Evolutionary conservation across 2,329 filamentous ascomycete species (phyloP).

Genomic region (Corinectria fuckeliana): DNA sequence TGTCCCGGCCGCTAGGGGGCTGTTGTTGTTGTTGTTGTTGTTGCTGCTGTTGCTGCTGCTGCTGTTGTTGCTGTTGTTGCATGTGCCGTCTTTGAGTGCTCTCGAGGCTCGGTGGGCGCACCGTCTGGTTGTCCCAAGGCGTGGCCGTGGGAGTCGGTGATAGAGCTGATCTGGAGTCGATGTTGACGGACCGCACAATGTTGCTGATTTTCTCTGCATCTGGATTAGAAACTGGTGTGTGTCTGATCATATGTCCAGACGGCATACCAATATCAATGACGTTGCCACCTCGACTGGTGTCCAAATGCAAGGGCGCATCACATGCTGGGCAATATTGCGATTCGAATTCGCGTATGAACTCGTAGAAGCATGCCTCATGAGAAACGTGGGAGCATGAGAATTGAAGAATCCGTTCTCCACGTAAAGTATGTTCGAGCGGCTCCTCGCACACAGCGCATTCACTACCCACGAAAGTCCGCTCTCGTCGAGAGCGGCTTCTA

Average conservation of each 20-base stretch:
- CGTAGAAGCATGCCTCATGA: slow-evolving; percentile 98
- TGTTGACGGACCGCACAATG: slow-evolving; percentile 81
- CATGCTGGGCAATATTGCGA: slow-evolving; percentile 94
- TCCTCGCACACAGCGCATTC: slow-evolving; percentile 98
- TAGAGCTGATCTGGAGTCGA: slow-evolving; percentile 63
- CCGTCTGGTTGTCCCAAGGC: slow-evolving; percentile 70
- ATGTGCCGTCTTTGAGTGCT: slow-evolving; percentile 45
- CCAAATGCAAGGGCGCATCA: slow-evolving; percentile 87
- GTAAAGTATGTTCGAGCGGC: slow-evolving; percentile 91
- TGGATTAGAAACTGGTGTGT: slow-evolving; percentile 36
- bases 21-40: neutral
- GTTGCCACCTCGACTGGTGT: slow-evolving; percentile 92
- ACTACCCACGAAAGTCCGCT: slow-evolving; percentile 93
- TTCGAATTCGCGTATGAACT: slow-evolving; percentile 95
- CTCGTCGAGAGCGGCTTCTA: slow-evolving; percentile 78
- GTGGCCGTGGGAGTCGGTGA: slow-evolving; percentile 64
- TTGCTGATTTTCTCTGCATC: slow-evolving; percentile 87
- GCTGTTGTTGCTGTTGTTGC: slow-evolving; percentile 28
- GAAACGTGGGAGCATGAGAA: slow-evolving; percentile 97
- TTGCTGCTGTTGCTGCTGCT: neutral
- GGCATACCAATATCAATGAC: slow-evolving; percentile 83
- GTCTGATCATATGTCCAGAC: slow-evolving; percentile 23
- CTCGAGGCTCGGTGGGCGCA: slow-evolving; percentile 60
- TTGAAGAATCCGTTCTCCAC: slow-evolving; percentile 91
- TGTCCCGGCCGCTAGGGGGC: slow-evolving; percentile 28